Evolutionary conservation across 129 eudicot genomes (phyloP).

Genomic region (Artemisia tridentata): DNA sequence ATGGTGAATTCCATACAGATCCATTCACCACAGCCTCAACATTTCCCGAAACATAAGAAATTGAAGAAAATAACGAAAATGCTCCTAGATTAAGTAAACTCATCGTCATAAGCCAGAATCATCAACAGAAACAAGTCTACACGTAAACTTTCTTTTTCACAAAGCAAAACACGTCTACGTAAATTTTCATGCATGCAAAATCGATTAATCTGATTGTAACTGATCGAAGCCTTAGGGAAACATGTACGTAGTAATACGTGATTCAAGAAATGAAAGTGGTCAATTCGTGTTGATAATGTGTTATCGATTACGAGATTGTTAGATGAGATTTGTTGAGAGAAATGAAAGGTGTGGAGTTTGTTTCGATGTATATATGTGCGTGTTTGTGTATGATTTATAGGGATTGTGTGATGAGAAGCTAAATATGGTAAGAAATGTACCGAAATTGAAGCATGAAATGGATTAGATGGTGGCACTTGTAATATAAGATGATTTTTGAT

Average conservation of each 20-base stretch:
- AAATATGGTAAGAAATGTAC: background rate
- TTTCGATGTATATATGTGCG: no score
- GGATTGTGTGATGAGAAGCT: background rate
- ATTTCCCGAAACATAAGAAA: background rate
- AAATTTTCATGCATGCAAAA: background rate
- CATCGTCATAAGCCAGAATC: no score
- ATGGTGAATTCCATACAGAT: background rate
- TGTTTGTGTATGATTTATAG: background rate
- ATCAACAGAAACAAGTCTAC: background rate
- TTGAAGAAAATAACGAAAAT: background rate
- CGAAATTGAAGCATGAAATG: background rate
- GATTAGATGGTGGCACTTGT: background rate
- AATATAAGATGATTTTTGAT: no score
- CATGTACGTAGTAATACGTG: no score
- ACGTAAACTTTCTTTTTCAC: background rate
- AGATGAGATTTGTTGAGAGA: constrained; percentile 7
- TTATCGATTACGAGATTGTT: background rate
- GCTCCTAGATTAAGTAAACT: background rate
- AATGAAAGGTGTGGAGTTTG: background rate
- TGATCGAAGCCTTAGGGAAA: no score
- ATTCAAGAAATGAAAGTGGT: no score
- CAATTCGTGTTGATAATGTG: background rate
- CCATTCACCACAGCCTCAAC: background rate
- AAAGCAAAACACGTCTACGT: background rate
- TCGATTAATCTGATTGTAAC: background rate